These are phyloP conservation scores for Penicillium odoratum DNA, from an alignment of 495 filamentous ascomycete genomes.

Conservation along the genomic window DNA sequence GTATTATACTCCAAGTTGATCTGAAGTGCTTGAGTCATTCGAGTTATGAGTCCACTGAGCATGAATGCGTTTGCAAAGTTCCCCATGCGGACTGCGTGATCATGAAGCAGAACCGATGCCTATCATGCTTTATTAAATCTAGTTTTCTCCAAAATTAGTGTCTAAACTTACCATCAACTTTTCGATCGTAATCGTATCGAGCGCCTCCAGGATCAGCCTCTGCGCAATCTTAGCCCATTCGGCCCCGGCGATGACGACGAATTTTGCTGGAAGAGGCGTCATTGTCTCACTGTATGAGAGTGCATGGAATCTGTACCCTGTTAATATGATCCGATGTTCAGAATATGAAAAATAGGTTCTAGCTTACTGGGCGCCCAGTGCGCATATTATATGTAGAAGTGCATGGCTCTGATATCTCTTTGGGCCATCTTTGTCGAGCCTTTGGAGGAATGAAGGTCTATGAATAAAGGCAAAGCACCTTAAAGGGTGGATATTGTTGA, in stretches of 20 bases:
- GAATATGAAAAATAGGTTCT: background rate
- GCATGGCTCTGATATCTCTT: conserved; percentile 18
- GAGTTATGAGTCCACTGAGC: conserved; percentile 36
- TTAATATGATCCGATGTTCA: background rate
- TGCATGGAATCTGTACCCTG: conserved; percentile 23
- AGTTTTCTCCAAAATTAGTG: background rate
- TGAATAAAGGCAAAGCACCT: conserved; percentile 40
- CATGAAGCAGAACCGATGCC: conserved; percentile 34
- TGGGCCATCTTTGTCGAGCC: conserved; percentile 25
- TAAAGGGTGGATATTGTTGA: conserved; percentile 38
- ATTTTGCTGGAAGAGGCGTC: conserved; percentile 10
- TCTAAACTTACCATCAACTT: conserved; percentile 29
- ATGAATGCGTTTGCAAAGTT: conserved; percentile 40
- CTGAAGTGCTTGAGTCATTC: conserved; percentile 40
- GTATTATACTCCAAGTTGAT: conserved; percentile 39
- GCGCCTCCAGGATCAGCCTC: conserved; percentile 26
- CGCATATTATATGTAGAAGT: conserved; percentile 37
- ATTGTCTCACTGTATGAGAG: conserved; percentile 25
- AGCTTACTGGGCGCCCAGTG: conserved; percentile 38
- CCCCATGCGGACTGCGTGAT: conserved; percentile 33
- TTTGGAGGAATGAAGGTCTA: conserved; percentile 33
- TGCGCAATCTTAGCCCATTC: conserved; percentile 35
- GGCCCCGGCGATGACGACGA: conserved; percentile 23
- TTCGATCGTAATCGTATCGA: conserved; percentile 37
- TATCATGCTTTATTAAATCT: background rate